Base-by-base conservation (phyloP, 176 grass and related monocot species). In the Areca catechu region DNA sequence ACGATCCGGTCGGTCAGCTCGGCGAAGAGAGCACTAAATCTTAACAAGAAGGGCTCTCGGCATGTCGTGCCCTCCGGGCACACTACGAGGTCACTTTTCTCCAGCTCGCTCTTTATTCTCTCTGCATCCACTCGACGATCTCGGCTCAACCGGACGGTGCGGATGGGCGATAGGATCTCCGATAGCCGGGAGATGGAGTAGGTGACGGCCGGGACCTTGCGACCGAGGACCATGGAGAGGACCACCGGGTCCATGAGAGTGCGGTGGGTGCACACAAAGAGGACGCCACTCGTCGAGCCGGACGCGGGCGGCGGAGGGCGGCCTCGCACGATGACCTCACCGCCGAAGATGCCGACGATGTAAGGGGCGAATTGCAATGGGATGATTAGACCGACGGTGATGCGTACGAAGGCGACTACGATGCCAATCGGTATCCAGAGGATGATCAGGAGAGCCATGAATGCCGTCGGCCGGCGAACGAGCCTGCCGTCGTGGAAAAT, bases 41-140 rank as follows among this genome's bases (percentile, higher is more conserved):
- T 70, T 3, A 98, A 75, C 55, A 98, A 71, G 76, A 83, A 98
- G 7, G 93, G 93, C 69, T 98, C 93, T 55, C 93, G 75, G 71
- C 93, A 98, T 3, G 93, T 98, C 16, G 87, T 98, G 19, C 93
- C 93, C 73, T 98, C 87, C n/a, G 87, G 87, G 76, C 93, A 98
- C 22, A 91, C 81, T 2, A 78, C 87, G 18, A 98, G 83, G 62
- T 98, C 93, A 20, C 93, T 81, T 0, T 66, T 60, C 18, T 68
- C 53, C 7, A 97, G 83, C 73, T 90, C 77, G 0, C 51, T 67
- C 0, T 58, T 85, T 73, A 87, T 92, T 16, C 34, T 18, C 16
- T 67, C 72, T 9, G 79, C 72, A 74, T 92, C 88, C 15, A 21
- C 61, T 2, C 25, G 60, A 0, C 83, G 79, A 70, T 92, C 69